Percentiles rank a stretch among this genome's conserved stretches.
Conservation (phyloP, 495 filamentous ascomycete species). For the Ascobolus immersus region DNA sequence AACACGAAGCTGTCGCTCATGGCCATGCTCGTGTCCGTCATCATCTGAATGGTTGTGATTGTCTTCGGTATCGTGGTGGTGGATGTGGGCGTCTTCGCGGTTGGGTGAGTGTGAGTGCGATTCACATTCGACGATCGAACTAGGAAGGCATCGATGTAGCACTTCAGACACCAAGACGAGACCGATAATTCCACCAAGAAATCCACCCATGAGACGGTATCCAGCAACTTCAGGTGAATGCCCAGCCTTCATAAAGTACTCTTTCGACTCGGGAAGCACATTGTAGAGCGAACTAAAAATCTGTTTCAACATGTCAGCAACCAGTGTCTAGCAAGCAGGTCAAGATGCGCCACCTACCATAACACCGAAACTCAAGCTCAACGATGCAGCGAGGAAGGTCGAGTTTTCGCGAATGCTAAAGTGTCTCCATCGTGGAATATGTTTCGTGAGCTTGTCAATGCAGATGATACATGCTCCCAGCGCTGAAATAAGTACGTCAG, state of each 20-base stretch:
- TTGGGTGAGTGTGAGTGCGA: constrained; percentile 2
- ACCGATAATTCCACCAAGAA: constrained; percentile 55
- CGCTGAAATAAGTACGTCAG: constrained; percentile 18
- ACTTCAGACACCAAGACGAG: constrained; percentile 59
- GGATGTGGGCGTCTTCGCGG: constrained; percentile 5
- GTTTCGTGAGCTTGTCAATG: constrained; percentile 49
- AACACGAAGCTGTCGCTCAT: constrained; percentile 3
- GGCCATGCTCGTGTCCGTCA: neutral
- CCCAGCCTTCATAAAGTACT: constrained; percentile 43
- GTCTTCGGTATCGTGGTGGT: constrained; percentile 3
- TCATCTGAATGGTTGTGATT: constrained; percentile 6
- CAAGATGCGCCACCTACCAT: constrained; percentile 36
- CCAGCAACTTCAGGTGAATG: constrained; percentile 39
- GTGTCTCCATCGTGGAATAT: constrained; percentile 39
- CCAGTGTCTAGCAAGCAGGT: constrained; percentile 3
- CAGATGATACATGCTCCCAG: constrained; percentile 65
- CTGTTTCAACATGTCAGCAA: constrained; percentile 21
- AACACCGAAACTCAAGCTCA: constrained; percentile 89
- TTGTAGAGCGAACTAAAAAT: constrained; percentile 82
- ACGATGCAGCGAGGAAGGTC: constrained; percentile 59
- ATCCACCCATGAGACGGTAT: constrained; percentile 49
- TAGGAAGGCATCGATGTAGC: constrained; percentile 62
- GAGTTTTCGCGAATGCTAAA: constrained; percentile 81
- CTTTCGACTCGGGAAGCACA: constrained; percentile 68
- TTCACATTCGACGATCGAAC: constrained; percentile 82